Conservation (phyloP, 345 rosid genomes). For the Erodium maritimum region DNA sequence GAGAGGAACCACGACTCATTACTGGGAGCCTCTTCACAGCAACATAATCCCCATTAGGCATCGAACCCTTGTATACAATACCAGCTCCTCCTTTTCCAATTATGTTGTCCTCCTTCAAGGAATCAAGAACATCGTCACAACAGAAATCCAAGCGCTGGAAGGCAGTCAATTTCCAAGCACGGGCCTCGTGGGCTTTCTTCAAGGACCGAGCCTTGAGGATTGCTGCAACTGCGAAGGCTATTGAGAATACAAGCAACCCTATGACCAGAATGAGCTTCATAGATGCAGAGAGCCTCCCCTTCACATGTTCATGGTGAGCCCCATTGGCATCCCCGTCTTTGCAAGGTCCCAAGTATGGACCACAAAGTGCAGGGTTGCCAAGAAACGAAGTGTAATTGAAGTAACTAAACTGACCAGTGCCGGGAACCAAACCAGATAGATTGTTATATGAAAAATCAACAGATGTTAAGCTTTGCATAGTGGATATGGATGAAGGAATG, state of each 20-base stretch:
- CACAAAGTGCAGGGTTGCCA: constrained; percentile 71
- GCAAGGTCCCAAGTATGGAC: constrained; percentile 79
- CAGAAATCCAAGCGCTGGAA: constrained; percentile 86
- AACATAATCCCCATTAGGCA: constrained; percentile 69
- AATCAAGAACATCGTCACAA: constrained; percentile 69
- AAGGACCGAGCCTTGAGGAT: constrained; percentile 70
- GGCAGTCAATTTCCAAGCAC: constrained; percentile 87
- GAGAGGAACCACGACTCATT: constrained; percentile 78
- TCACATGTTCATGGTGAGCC: constrained; percentile 37
- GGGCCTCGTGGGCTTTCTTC: constrained; percentile 70
- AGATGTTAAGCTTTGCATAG: constrained; percentile 86
- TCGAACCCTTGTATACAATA: constrained; percentile 66
- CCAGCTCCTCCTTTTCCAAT: constrained; percentile 96
- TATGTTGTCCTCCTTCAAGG: constrained; percentile 80
- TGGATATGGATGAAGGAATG: constrained; percentile 59
- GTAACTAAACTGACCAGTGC: constrained; percentile 80
- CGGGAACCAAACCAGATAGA: constrained; percentile 84
- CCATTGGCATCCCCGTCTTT: constrained; percentile 49
- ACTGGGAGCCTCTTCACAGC: constrained; percentile 76
- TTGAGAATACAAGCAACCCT: constrained; percentile 72
- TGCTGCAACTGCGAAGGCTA: constrained; percentile 71
- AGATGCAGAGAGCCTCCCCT: constrained; percentile 63
- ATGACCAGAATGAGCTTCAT: constrained; percentile 76
- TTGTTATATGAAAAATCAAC: constrained; percentile 88
- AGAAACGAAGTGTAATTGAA: constrained; percentile 82